A percentile compares a stretch with the other conserved stretches of the same genome.
phyloP scores from a whole-genome alignment of 495 filamentous ascomycete genomes.

The Thermochaetoides thermophila region DNA sequence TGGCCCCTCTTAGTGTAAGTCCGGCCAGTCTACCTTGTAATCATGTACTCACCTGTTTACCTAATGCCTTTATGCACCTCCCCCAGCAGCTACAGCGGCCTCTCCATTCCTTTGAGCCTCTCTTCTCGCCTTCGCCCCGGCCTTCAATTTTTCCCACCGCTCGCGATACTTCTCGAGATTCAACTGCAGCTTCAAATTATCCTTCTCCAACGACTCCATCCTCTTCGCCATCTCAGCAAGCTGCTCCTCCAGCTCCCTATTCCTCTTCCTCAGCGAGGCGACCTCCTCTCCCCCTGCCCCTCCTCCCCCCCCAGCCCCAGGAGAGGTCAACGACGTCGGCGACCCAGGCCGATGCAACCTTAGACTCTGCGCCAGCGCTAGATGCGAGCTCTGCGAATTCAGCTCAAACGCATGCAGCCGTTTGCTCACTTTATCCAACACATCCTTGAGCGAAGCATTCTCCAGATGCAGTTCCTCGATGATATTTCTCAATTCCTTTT shows the following conservation, averaged over 20 bases:
- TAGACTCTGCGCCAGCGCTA: constrained; percentile 69
- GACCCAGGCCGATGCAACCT: constrained; percentile 43
- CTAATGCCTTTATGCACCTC: too few relatives aligned
- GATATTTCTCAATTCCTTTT: constrained; percentile 35
- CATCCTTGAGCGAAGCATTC: constrained; percentile 58
- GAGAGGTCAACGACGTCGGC: constrained; percentile 18
- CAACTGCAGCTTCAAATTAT: constrained; percentile 54
- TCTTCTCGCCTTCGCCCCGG: constrained; percentile 55
- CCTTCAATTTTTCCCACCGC: constrained; percentile 74
- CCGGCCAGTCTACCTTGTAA: too few relatives aligned
- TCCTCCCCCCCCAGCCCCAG: constrained; percentile 15
- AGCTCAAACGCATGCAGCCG: constrained; percentile 76
- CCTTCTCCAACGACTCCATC: constrained; percentile 41
- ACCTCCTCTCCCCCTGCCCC: constrained; percentile 16
- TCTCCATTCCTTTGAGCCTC: too few relatives aligned
- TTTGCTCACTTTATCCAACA: constrained; percentile 63
- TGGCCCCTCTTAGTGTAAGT: too few relatives aligned
- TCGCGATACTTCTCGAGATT: constrained; percentile 57
- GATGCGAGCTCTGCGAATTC: constrained; percentile 62
- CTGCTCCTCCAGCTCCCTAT: constrained; percentile 46
- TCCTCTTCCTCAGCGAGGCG: constrained; percentile 23
- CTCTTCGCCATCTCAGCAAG: constrained; percentile 34
- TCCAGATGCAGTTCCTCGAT: constrained; percentile 74
- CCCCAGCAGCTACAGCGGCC: too few relatives aligned
- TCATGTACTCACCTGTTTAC: too few relatives aligned